phyloP scores from a whole-genome alignment of 2,329 filamentous ascomycete species.

The Reticulascus tulasneorum region DNA sequence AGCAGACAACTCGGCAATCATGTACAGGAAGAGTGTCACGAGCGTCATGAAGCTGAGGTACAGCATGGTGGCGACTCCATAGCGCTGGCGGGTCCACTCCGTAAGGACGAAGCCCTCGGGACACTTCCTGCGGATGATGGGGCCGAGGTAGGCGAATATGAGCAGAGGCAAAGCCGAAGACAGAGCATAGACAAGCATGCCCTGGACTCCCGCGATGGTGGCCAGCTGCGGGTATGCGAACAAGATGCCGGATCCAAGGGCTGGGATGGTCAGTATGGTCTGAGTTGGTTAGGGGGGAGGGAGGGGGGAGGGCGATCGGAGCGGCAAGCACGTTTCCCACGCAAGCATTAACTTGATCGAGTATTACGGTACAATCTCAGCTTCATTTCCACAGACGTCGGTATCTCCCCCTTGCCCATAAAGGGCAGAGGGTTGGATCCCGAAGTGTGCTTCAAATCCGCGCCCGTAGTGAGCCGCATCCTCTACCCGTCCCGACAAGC shows the following conservation, averaged over 20 bases:
- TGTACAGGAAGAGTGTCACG: slow-evolving; percentile 80
- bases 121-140: slow-evolving; percentile 74
- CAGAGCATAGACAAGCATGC: slow-evolving; percentile 71
- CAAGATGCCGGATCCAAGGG: slow-evolving; percentile 77
- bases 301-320: slow-evolving; percentile 42
- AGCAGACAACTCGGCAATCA: slow-evolving; percentile 79
- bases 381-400: slow-evolving; percentile 52
- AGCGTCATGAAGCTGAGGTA: slow-evolving; percentile 76
- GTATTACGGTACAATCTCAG: slow-evolving; percentile 96
- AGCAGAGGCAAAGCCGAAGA: slow-evolving; percentile 69
- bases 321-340: slow-evolving; percentile 97
- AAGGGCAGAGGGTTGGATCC: slow-evolving; percentile 47
- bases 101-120: slow-evolving; percentile 82
- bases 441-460: slow-evolving; percentile 51
- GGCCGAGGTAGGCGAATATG: slow-evolving; percentile 69
- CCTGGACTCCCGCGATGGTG: slow-evolving; percentile 75
- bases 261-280: slow-evolving; percentile 50
- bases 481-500: slow-evolving; percentile 20
- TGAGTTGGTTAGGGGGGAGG: slow-evolving; percentile 19
- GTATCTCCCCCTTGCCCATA: slow-evolving; percentile 29
- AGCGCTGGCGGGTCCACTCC: slow-evolving; percentile 78
- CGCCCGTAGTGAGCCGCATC: slow-evolving; percentile 83
- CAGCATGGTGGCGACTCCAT: slow-evolving; percentile 63
- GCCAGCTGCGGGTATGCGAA: slow-evolving; percentile 80
- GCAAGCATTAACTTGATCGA: slow-evolving; percentile 99